Percentiles rank a stretch among this genome's conserved stretches.
phyloP scores from a whole-genome alignment of 192 early-diverging fungal species.

The Coemansia sp. region DNA sequence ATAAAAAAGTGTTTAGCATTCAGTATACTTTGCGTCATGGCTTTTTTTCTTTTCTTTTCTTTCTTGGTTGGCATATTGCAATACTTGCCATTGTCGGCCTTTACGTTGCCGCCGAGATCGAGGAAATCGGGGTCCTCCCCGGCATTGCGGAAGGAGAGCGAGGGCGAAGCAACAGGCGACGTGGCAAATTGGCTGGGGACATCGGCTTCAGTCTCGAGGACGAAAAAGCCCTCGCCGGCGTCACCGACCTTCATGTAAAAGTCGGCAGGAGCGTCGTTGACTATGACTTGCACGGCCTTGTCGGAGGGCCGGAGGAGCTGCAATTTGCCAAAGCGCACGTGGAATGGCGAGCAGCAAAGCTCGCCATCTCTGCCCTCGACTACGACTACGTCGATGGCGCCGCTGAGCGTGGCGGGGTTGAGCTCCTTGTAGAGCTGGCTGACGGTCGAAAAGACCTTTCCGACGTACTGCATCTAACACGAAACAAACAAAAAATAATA shows the following conservation, averaged over 20 bases:
- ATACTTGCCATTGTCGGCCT: not conserved
- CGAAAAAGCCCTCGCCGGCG: constrained; percentile 98
- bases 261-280: constrained; percentile 78
- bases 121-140: constrained; percentile 43
- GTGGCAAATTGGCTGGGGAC: constrained; percentile 94
- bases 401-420: constrained; percentile 96
- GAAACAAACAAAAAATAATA: not conserved
- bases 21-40: no score
- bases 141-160: constrained; percentile 31
- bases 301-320: constrained; percentile 89
- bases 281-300: constrained; percentile 85
- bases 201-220: constrained; percentile 87
- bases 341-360: constrained; percentile 92
- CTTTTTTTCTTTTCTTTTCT: no score
- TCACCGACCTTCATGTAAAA: constrained; percentile 98
- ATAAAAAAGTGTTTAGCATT: no score
- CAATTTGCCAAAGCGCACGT: constrained; percentile 98
- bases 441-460: constrained; percentile 75
- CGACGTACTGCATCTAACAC: constrained; percentile 62
- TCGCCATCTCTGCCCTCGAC: constrained; percentile 84
- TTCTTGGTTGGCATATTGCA: no score
- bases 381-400: constrained; percentile 98
- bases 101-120: constrained; percentile 36
- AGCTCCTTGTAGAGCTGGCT: constrained; percentile 93
- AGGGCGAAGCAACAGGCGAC: constrained; percentile 79